These are phyloP conservation scores for Leucosporidium yakuticum DNA, from an alignment of 768 basidiomycete species.

Conservation along the genomic window DNA sequence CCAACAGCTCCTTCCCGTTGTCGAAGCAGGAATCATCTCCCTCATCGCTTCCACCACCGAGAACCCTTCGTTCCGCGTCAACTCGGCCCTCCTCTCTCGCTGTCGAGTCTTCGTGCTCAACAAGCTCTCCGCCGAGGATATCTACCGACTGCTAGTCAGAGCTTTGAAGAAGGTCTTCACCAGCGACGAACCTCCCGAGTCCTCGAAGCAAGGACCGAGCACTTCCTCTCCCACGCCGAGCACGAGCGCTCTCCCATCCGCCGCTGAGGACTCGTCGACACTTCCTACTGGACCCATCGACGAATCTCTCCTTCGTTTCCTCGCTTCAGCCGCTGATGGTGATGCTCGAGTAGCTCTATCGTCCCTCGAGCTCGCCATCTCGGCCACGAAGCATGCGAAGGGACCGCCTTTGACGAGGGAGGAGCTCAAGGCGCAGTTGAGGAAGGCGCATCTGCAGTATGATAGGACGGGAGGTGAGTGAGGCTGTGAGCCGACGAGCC, in stretches of 20 bases:
- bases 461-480: constrained; percentile 65
- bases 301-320: constrained; percentile 21
- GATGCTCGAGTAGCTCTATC: constrained; percentile 58
- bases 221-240: constrained; percentile 48
- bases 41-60: constrained; percentile 67
- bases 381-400: constrained; percentile 37
- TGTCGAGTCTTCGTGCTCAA: constrained; percentile 67
- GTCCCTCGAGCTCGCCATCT: constrained; percentile 63
- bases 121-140: constrained; percentile 59
- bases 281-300: constrained; percentile 26
- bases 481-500: not conserved
- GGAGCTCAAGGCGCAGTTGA: constrained; percentile 55
- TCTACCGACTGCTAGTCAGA: constrained; percentile 55
- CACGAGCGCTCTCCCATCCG: constrained; percentile 47
- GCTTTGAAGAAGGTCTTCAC: constrained; percentile 43
- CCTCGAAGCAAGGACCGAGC: not conserved
- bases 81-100: constrained; percentile 34
- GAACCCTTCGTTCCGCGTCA: constrained; percentile 65
- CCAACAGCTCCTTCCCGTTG: constrained; percentile 60
- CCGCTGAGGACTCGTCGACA: not conserved
- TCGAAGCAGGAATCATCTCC: constrained; percentile 71
- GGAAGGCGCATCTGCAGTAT: constrained; percentile 54
- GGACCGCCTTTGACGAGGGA: constrained; percentile 47
- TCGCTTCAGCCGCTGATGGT: constrained; percentile 38
- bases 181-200: not conserved